Evolutionary conservation across 495 filamentous ascomycete species (phyloP).

Genomic region (Diplogelasinospora grovesii): DNA sequence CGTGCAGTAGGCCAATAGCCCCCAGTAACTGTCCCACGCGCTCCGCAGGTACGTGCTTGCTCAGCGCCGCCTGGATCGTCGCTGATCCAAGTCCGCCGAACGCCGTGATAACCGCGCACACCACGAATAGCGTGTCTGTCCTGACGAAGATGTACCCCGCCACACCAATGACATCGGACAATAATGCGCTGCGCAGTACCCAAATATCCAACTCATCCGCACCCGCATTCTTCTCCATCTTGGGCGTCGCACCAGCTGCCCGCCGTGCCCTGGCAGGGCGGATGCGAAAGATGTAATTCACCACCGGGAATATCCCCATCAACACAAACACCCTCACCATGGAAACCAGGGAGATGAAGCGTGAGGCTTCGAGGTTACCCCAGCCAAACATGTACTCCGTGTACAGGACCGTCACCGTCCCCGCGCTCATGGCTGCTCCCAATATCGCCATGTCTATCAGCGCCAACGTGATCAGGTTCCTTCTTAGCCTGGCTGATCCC

Average conservation of each 20-base stretch:
- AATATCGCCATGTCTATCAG: constrained; percentile 73
- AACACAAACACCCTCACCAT: constrained; percentile 65
- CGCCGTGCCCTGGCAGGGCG: constrained; percentile 27
- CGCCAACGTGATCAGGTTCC: constrained; percentile 74
- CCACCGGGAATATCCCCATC: constrained; percentile 62
- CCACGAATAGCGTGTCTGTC: constrained; percentile 48
- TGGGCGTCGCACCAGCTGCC: constrained; percentile 22
- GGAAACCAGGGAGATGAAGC: constrained; percentile 73
- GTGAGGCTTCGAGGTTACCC: constrained; percentile 67
- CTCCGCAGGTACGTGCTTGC: constrained; percentile 82
- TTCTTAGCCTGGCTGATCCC: constrained; percentile 56
- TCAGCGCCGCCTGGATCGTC: constrained; percentile 72
- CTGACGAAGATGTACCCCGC: constrained; percentile 62
- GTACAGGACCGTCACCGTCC: constrained; percentile 74
- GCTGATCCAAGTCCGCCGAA: constrained; percentile 81
- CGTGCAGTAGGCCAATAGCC: constrained; percentile 79
- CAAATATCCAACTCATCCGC: constrained; percentile 71
- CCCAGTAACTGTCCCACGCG: constrained; percentile 79
- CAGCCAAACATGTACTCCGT: constrained; percentile 72
- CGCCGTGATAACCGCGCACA: constrained; percentile 63
- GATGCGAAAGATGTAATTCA: constrained; percentile 63
- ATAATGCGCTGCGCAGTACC: constrained; percentile 66
- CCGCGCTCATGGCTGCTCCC: constrained; percentile 72
- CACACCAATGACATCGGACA: constrained; percentile 73
- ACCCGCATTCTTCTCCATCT: constrained; percentile 51